phyloP scores from a whole-genome alignment of 805 yeast species.

The Metschnikowia bowlesiae region DNA sequence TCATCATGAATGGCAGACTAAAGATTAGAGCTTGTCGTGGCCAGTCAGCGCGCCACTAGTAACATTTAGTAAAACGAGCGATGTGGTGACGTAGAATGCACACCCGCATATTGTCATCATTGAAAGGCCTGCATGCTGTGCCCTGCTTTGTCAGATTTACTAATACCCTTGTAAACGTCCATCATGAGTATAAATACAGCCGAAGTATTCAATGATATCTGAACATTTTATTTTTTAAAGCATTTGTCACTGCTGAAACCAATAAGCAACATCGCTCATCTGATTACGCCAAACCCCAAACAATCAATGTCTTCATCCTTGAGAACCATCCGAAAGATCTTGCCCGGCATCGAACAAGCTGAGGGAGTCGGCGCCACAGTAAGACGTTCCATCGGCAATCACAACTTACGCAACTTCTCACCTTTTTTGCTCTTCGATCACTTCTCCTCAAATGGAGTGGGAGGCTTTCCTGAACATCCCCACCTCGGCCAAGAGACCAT shows the following conservation, averaged over 20 bases:
- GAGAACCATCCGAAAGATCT: conserved; percentile 30
- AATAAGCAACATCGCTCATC: background rate
- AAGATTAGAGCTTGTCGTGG: background rate
- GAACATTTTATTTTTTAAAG: background rate
- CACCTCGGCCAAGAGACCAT: conserved; percentile 84
- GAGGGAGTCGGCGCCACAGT: conserved; percentile 91
- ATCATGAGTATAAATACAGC: conserved; percentile 1
- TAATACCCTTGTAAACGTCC: background rate
- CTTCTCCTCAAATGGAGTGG: conserved; percentile 58
- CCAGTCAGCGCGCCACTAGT: background rate
- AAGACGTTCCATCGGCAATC: conserved; percentile 73
- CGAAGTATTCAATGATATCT: background rate
- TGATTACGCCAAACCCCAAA: background rate
- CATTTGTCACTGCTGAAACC: background rate
- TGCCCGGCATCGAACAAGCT: conserved; percentile 59
- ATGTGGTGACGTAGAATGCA: background rate
- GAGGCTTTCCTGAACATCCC: conserved; percentile 82
- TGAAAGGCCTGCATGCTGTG: background rate
- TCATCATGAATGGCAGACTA: background rate
- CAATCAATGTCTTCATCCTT: conserved; percentile 14
- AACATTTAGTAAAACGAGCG: background rate
- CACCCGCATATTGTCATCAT: background rate
- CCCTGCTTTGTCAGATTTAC: background rate
- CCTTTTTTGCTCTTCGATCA: conserved; percentile 85
- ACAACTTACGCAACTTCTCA: conserved; percentile 64